These are phyloP conservation scores for Neurospora sp. DNA, from an alignment of 495 filamentous ascomycete genomes.

Conservation along the genomic window DNA sequence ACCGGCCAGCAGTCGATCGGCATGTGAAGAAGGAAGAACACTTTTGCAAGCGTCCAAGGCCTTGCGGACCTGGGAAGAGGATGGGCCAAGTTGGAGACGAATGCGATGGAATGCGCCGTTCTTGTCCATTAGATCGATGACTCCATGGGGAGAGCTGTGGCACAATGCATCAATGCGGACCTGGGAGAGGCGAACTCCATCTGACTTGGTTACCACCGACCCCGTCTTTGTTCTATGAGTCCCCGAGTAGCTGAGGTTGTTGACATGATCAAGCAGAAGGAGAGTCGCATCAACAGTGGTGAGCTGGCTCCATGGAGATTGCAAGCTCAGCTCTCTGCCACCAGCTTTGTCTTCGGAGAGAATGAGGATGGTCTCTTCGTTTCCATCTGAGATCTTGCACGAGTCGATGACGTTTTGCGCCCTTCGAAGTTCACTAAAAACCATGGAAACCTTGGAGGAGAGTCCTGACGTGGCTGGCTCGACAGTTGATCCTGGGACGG, in stretches of 20 bases:
- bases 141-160: slow-evolving; percentile 40
- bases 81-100: slow-evolving; percentile 55
- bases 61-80: slow-evolving; percentile 47
- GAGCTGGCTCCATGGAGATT: slow-evolving; percentile 63
- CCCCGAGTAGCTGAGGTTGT: slow-evolving; percentile 29
- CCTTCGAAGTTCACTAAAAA: slow-evolving; percentile 33
- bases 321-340: slow-evolving; percentile 54
- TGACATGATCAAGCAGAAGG: slow-evolving; percentile 25
- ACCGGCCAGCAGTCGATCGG: slow-evolving; percentile 54
- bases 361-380: slow-evolving; percentile 51
- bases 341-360: slow-evolving; percentile 56
- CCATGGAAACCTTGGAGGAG: slow-evolving; percentile 22
- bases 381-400: slow-evolving; percentile 61
- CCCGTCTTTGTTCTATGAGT: slow-evolving; percentile 10
- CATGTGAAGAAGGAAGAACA: slow-evolving; percentile 47
- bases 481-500: not conserved
- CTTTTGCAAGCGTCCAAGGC: slow-evolving; percentile 52
- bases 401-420: slow-evolving; percentile 62
- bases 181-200: slow-evolving; percentile 13
- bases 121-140: slow-evolving; percentile 55
- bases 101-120: slow-evolving; percentile 53
- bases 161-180: slow-evolving; percentile 32
- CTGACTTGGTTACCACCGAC: not conserved
- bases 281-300: slow-evolving; percentile 45
- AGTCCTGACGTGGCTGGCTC: slow-evolving; percentile 5